These are phyloP conservation scores for Hansenula sp. DNA, from an alignment of 1,139 yeast genomes.

Conservation along the genomic window DNA sequence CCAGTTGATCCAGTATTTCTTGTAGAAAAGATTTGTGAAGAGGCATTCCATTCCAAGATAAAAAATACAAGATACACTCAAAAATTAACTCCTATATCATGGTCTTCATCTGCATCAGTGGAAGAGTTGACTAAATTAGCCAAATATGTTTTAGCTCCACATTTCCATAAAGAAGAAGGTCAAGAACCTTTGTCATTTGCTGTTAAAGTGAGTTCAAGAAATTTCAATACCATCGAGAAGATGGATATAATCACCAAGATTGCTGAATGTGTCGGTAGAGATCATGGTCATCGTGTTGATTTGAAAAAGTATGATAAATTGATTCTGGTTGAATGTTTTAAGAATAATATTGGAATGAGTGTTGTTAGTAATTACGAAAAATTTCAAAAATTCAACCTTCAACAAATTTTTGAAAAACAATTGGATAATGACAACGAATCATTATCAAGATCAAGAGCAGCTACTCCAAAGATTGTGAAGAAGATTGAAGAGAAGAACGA, in stretches of 20 bases:
- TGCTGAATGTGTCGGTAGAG: conserved; percentile 69
- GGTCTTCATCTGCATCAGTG: conserved; percentile 68
- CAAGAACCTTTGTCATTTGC: conserved; percentile 66
- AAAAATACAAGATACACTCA: conserved; percentile 73
- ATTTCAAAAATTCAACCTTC: conserved; percentile 53
- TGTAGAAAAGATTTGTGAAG: conserved; percentile 60
- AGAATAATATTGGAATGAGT: conserved; percentile 76
- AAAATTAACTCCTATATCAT: conserved; percentile 74
- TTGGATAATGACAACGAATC: conserved; percentile 17
- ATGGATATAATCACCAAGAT: conserved; percentile 66
- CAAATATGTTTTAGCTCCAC: conserved; percentile 55
- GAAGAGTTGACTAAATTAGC: conserved; percentile 64
- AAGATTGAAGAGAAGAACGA: background rate
- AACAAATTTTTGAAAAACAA: conserved; percentile 54
- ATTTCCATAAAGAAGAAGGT: conserved; percentile 53
- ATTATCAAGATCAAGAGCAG: conserved; percentile 8
- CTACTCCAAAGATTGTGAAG: no score
- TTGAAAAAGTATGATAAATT: conserved; percentile 76
- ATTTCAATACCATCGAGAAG: conserved; percentile 69
- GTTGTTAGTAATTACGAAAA: conserved; percentile 65
- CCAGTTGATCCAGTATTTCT: conserved; percentile 78
- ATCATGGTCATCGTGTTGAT: conserved; percentile 74
- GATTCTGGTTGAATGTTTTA: conserved; percentile 82
- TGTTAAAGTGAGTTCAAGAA: conserved; percentile 73
- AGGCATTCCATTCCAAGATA: conserved; percentile 43